Base-by-base conservation (phyloP, 2,329 filamentous ascomycete genomes). In the Alternaria atra region DNA sequence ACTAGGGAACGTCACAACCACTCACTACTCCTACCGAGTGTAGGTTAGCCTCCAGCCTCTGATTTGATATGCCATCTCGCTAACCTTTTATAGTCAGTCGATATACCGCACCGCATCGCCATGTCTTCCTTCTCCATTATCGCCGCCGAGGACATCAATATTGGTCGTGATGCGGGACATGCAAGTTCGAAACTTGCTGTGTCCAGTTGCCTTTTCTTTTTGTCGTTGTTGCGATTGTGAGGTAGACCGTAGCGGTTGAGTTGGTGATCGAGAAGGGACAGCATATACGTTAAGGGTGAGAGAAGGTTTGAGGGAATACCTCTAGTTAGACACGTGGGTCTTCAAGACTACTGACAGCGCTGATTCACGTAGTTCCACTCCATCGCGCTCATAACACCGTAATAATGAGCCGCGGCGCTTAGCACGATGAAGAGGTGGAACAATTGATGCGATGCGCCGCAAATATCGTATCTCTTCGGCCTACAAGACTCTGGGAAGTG, bases 351-450 rank as follows among this genome's bases (percentile, higher is more conserved):
- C 25, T 13, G 34, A 50, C 57, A 60, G 15, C 57, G 57, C 37
- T 60, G 57, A 2, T 60, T 51, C 4, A 42, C 39, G 3, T 60
- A 56, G 6, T 60, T 60, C 57, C 57, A 60, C 20, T 60, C 52
- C 29, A 60, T 46, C 5, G 57, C 57, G 17, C 30, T 52, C 57
- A 60, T 46, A 1, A 60, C 12, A 10, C 57, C 57, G 15, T 60
- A 39, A 9, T 43, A 60, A 5, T 60, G 57, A 2, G 39, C 57
- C 1, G 60, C 7, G 3, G 92, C 94, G 0, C 94, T 94, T 60
- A 93, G 79, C 13, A 98, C 83, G 27, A 98, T 93, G 64, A 94
- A 86, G 39, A 96, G 82, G 80, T 98, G 94, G 78, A 98, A 98
- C 65, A 98, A 90, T 80, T 98, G 94, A 79, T 98, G 94, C 17